Conservation (phyloP, 495 filamentous ascomycete genomes). For the Penicillium paxilli region DNA sequence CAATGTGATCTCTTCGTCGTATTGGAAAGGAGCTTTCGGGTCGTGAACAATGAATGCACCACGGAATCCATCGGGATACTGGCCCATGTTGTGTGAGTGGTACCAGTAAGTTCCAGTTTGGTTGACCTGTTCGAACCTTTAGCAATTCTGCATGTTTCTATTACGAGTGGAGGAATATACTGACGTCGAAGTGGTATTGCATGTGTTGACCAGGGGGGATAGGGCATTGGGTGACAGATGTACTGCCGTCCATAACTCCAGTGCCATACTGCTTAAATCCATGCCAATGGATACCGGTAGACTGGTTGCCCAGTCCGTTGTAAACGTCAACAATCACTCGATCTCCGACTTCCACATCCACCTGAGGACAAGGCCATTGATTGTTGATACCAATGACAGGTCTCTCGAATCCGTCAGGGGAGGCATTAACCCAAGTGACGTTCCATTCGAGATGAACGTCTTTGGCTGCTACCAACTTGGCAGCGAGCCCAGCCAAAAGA, state of each 20-base stretch:
- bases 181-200: constrained; percentile 75
- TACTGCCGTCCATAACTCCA: constrained; percentile 62
- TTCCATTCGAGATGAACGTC: constrained; percentile 61
- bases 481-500: constrained; percentile 22
- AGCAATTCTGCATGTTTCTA: neutral
- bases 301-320: constrained; percentile 73
- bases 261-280: constrained; percentile 64
- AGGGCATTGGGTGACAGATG: constrained; percentile 66
- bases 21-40: constrained; percentile 61
- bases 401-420: constrained; percentile 74
- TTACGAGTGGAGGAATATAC: constrained; percentile 25
- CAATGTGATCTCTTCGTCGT: constrained; percentile 66
- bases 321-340: constrained; percentile 69
- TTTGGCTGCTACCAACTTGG: constrained; percentile 28
- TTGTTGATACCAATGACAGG: constrained; percentile 81
- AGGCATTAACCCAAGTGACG: constrained; percentile 76
- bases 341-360: constrained; percentile 71
- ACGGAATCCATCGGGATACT: constrained; percentile 79
- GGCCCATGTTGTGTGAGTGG: constrained; percentile 69
- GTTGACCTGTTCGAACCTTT: constrained; percentile 52
- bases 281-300: constrained; percentile 71
- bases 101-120: constrained; percentile 88
- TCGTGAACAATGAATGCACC: constrained; percentile 75
- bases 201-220: constrained; percentile 57
- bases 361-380: constrained; percentile 72